Evolutionary conservation across 305 asterid genomes (phyloP), one percentile per base, ranked within the genome.

Genomic region (Fraxinus angustifolia): DNA sequence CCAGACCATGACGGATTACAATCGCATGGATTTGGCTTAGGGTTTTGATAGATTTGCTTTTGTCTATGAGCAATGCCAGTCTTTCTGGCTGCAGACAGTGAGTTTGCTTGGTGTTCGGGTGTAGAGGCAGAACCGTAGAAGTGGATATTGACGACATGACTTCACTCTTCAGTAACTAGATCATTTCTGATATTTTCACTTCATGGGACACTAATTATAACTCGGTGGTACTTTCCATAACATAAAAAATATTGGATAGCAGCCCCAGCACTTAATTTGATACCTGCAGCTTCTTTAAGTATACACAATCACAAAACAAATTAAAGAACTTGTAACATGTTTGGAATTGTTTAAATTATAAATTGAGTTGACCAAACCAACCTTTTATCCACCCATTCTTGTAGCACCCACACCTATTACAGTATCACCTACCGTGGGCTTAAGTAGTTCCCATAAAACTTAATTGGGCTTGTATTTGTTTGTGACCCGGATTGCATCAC

Each of bases 1-100:
- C 79, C 19, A 82, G 65, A 45, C 76, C 80, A n/a, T 82, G 74
- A 8, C 86, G 84, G 31, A 86, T 74, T 75, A 86, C 75, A 67
- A 74, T 82, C 1, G 78, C 86, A 70, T 86, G 87, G 65, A 86
- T 80, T 83, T 80, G 84, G 8, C 26, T 62, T 48, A 86, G 79
- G 8, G 82, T 78, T 48, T 42, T 77, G 78, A 82, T 77, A 62
- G 78, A 62, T 77, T 86, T 82, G 50, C 85, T 73, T 68, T 82
- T 84, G 38, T 82, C 81, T 12, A 86, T 82, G 31, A 86, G 40
- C 34, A 78, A 40, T n/a, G 84, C 78, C 8, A 86, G 84, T 28
- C 68, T 78, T 21, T 86, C 80, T 0, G 81, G 84, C 28, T 79
- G 35, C 38, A 84, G 75, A n/a, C 34, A 45, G 35, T 58, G 53